A percentile compares a stretch with the other conserved stretches of the same genome.
phyloP scores from a whole-genome alignment of 768 basidiomycete genomes.

The Fomitopsis pulvina region DNA sequence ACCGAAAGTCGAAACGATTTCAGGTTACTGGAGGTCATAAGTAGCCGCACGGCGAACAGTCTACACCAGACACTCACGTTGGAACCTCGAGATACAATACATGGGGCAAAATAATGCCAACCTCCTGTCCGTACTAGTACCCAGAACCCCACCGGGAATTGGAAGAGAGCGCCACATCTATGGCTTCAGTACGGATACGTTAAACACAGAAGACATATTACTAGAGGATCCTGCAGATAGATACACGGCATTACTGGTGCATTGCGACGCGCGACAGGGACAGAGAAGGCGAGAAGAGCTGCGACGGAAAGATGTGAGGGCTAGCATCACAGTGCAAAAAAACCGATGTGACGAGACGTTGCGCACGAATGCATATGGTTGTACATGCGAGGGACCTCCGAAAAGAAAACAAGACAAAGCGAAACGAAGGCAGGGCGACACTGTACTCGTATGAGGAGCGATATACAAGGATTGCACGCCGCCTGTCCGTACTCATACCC shows the following conservation, averaged over 20 bases:
- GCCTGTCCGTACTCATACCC: conserved; percentile 19
- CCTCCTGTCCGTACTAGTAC: not conserved
- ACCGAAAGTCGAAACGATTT: too few relatives aligned
- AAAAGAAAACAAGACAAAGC: conserved; percentile 14
- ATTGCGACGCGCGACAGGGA: conserved; percentile 2
- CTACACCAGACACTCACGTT: too few relatives aligned
- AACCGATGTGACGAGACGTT: conserved; percentile 12
- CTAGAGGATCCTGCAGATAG: conserved; percentile 9
- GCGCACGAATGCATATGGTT: conserved; percentile 24
- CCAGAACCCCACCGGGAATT: not conserved
- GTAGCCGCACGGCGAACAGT: too few relatives aligned
- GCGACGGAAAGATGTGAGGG: conserved; percentile 4
- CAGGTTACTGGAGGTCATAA: too few relatives aligned
- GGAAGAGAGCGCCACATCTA: conserved; percentile 2
- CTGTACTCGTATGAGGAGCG: conserved; percentile 17
- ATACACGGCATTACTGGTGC: conserved; percentile 13
- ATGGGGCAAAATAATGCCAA: not conserved
- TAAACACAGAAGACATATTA: not conserved
- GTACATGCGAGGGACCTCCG: conserved; percentile 22
- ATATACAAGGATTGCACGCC: conserved; percentile 18
- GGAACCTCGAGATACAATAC: not conserved
- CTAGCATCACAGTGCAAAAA: conserved; percentile 8
- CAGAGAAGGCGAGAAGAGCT: conserved; percentile 4
- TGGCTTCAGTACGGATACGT: conserved; percentile 4
- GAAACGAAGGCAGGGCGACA: conserved; percentile 21